These are phyloP conservation scores for Hypoxylon sp. DNA, from an alignment of 2,329 filamentous ascomycete genomes.

Conservation along the genomic window DNA sequence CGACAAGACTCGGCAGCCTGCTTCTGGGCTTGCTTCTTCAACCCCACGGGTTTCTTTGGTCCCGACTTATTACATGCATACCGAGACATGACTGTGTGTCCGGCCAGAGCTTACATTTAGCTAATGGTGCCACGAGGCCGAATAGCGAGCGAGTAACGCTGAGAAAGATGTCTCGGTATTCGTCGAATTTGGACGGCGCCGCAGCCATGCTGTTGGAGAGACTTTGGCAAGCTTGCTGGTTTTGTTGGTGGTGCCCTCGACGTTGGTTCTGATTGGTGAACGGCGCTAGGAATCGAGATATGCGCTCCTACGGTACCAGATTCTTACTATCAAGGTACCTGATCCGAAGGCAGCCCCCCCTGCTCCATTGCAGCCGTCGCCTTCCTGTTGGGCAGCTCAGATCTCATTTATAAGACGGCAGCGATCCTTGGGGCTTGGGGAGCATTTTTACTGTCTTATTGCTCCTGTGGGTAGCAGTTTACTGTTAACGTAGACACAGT, in stretches of 20 bases:
- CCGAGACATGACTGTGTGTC: conserved; percentile 5
- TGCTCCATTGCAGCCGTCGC: conserved; percentile 38
- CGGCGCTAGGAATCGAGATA: conserved; percentile 33
- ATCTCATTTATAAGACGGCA: conserved; percentile 29
- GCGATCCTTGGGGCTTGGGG: conserved; percentile 24
- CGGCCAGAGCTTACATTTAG: not conserved
- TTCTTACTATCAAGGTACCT: conserved; percentile 22
- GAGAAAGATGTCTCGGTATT: conserved; percentile 24
- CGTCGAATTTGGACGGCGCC: conserved; percentile 23
- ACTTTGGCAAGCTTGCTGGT: conserved; percentile 15
- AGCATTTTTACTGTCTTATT: conserved; percentile 21
- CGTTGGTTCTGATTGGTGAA: conserved; percentile 28
- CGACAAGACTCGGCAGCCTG: conserved; percentile 24
- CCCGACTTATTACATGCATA: conserved; percentile 21
- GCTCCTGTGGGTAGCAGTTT: conserved; percentile 32
- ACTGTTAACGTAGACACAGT: conserved; percentile 20
- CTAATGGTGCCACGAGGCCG: not conserved
- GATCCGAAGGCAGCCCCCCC: conserved; percentile 30
- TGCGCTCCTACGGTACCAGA: conserved; percentile 39
- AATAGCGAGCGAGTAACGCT: not conserved
- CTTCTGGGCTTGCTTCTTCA: conserved; percentile 1
- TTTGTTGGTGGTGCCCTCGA: conserved; percentile 6
- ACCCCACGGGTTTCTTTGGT: conserved; percentile 31
- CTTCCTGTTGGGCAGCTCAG: conserved; percentile 32
- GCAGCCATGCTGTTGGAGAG: conserved; percentile 36